Evolutionary conservation across 768 basidiomycete species (phyloP).

Genomic region (Boletus vermiculosoides): DNA sequence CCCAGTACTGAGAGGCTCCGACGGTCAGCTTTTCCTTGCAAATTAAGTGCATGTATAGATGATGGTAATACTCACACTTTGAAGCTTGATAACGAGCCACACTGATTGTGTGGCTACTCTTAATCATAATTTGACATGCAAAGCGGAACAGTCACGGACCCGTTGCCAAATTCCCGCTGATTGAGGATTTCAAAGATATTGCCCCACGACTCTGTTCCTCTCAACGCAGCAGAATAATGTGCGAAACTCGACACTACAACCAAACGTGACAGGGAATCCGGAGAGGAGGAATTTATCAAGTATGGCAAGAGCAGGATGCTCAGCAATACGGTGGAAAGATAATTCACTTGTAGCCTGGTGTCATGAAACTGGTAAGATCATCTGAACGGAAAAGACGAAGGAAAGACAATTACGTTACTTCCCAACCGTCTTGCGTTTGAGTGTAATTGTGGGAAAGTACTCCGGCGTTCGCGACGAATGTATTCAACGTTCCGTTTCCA

Average conservation of each 20-base stretch:
- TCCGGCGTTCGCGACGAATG: slow-evolving; percentile 35
- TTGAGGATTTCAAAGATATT: slow-evolving; percentile 28
- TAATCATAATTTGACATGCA: neutral
- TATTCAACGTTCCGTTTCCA: slow-evolving; percentile 23
- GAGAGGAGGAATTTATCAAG: slow-evolving; percentile 25
- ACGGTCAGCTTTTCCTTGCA: neutral
- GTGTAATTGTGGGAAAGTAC: slow-evolving; percentile 14
- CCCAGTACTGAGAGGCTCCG: slow-evolving; percentile 24
- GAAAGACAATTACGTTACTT: slow-evolving; percentile 36
- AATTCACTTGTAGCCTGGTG: slow-evolving; percentile 38
- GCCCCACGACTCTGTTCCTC: slow-evolving; percentile 1
- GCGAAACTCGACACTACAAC: slow-evolving; percentile 33
- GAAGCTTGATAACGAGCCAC: slow-evolving; percentile 22
- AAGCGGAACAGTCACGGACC: slow-evolving; percentile 12
- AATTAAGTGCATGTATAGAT: neutral
- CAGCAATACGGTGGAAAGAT: slow-evolving; percentile 33
- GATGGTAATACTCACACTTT: slow-evolving; percentile 20
- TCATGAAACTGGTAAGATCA: neutral
- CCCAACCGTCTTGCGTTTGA: slow-evolving; percentile 49
- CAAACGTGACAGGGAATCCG: slow-evolving; percentile 26
- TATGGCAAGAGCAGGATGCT: slow-evolving; percentile 36
- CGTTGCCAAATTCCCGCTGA: slow-evolving; percentile 21
- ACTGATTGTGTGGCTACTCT: neutral
- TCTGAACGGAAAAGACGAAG: neutral
- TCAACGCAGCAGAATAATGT: slow-evolving; percentile 19